Conservation (phyloP, 495 filamentous ascomycete genomes). For the Aspergillus nanangensis region DNA sequence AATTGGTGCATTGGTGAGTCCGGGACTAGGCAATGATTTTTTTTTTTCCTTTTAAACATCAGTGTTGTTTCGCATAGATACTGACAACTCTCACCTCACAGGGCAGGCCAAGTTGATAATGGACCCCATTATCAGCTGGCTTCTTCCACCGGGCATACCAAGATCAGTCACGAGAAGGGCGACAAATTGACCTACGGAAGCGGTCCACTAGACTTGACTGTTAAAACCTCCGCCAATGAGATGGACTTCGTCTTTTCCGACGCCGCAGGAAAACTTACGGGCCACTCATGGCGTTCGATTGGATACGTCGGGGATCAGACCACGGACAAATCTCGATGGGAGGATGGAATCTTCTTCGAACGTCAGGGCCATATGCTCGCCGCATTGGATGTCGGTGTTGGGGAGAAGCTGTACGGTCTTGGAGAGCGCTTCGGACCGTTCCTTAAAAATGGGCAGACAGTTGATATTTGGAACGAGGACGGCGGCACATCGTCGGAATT, state of each 20-base stretch:
- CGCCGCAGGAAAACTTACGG: constrained; percentile 48
- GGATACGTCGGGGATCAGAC: constrained; percentile 51
- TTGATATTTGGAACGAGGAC: constrained; percentile 69
- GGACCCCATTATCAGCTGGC: constrained; percentile 63
- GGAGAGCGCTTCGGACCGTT: constrained; percentile 69
- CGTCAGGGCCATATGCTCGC: constrained; percentile 58
- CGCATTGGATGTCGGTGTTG: constrained; percentile 57
- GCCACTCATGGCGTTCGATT: constrained; percentile 56
- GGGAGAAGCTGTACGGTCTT: constrained; percentile 65
- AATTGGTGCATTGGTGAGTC: constrained; percentile 57
- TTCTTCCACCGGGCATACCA: constrained; percentile 37
- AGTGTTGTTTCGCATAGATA: neutral
- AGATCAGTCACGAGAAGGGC: constrained; percentile 40
- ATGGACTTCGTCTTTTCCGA: constrained; percentile 54
- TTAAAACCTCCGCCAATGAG: constrained; percentile 48
- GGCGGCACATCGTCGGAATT: constrained; percentile 67
- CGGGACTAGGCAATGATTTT: neutral
- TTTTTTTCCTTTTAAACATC: neutral
- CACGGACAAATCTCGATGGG: constrained; percentile 42
- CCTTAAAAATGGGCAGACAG: constrained; percentile 63
- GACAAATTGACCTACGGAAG: constrained; percentile 50
- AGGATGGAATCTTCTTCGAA: constrained; percentile 50
- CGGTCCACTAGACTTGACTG: constrained; percentile 49
- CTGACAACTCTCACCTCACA: constrained; percentile 9
- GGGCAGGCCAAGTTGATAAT: constrained; percentile 40